A percentile compares a stretch with the other conserved stretches of the same genome.
These are phyloP conservation scores for Sphaerulina musiva DNA, from an alignment of 2,329 filamentous ascomycete species.

Conservation along the genomic window DNA sequence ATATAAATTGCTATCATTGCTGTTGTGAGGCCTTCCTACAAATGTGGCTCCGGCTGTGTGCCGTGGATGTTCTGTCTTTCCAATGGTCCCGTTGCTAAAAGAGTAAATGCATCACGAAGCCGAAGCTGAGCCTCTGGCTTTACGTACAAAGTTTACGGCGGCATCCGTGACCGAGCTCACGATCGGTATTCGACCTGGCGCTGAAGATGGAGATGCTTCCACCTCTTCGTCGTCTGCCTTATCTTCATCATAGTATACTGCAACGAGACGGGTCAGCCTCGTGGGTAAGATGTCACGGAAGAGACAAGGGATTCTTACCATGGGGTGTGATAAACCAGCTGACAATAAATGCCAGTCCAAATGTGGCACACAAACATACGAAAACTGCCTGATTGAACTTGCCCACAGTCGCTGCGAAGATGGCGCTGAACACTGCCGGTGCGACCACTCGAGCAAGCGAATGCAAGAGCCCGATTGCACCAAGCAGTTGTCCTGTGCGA, in stretches of 20 bases:
- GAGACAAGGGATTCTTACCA: slow-evolving; percentile 50
- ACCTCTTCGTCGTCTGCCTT: slow-evolving; percentile 13
- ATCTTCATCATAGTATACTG: slow-evolving; percentile 21
- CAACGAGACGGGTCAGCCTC: not conserved
- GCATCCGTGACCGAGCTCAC: slow-evolving; percentile 8
- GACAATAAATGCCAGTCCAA: slow-evolving; percentile 58
- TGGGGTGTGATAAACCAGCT: slow-evolving; percentile 67
- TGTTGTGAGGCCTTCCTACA: slow-evolving; percentile 2
- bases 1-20: not conserved
- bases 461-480: slow-evolving; percentile 79
- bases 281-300: not conserved
- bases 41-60: slow-evolving; percentile 2
- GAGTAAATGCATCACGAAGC: not conserved
- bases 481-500: slow-evolving; percentile 77
- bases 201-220: not conserved
- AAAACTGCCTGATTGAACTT: slow-evolving; percentile 78
- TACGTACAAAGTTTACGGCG: not conserved
- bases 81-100: not conserved
- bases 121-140: slow-evolving; percentile 2
- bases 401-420: slow-evolving; percentile 76
- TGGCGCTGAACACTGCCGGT: slow-evolving; percentile 75
- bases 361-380: slow-evolving; percentile 62
- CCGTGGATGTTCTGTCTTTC: not conserved
- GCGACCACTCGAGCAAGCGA: slow-evolving; percentile 71
- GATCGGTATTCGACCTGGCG: slow-evolving; percentile 7